Percentiles rank a stretch among this genome's conserved stretches.
Evolutionary conservation across 495 filamentous ascomycete genomes (phyloP).

Genomic region (Staphylotrichum longicolle): DNA sequence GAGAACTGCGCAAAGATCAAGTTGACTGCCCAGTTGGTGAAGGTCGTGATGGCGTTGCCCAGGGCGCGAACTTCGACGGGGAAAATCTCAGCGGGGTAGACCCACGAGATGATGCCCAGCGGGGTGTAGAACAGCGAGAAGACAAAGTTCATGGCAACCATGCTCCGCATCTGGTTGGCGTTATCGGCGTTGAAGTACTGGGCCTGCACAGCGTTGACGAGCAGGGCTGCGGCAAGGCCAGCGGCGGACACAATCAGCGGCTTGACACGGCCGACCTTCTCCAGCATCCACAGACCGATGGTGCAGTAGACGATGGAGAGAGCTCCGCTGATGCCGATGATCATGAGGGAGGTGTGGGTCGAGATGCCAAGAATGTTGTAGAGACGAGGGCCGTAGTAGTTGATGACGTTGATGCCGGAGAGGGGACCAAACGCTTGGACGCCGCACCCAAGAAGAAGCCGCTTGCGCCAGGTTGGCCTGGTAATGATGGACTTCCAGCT

Average conservation of each 20-base stretch:
- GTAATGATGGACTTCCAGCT: background rate
- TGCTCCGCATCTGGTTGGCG: background rate
- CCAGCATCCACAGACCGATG: background rate
- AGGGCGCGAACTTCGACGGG: background rate
- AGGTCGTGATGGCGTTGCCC: background rate
- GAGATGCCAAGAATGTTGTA: background rate
- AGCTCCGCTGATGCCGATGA: background rate
- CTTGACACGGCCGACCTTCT: background rate
- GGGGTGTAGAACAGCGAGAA: background rate
- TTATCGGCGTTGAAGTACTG: background rate
- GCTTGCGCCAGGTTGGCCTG: background rate
- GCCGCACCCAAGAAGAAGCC: conserved; percentile 1
- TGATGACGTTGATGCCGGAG: conserved; percentile 2
- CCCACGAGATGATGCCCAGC: background rate
- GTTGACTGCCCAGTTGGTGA: background rate
- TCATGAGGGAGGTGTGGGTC: background rate
- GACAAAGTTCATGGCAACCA: background rate
- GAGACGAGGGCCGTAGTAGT: background rate
- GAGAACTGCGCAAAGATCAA: background rate
- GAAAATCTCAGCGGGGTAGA: conserved; percentile 3
- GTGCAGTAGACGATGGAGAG: background rate
- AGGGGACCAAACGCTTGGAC: background rate
- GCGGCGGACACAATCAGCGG: background rate
- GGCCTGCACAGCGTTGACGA: background rate
- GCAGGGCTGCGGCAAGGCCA: background rate